These are phyloP conservation scores for Oryza longistaminata DNA, from an alignment of 176 grass and related monocot species.

Conservation along the genomic window DNA sequence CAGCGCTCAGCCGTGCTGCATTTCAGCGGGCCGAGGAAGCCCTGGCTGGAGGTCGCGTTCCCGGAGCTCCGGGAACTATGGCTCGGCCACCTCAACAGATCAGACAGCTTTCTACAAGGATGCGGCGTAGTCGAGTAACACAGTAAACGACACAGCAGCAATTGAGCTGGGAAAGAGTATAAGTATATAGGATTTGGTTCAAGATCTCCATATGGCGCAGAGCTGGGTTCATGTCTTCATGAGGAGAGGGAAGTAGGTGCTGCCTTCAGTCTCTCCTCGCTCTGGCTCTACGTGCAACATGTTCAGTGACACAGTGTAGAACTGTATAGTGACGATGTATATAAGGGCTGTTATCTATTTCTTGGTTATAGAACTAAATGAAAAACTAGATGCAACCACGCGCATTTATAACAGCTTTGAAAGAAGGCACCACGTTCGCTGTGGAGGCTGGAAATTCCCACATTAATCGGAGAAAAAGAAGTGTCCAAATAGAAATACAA, in stretches of 20 bases:
- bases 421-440: too few species aligned
- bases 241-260: conserved; percentile 92
- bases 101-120: conserved; percentile 62
- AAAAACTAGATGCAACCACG: too few species aligned
- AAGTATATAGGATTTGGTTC: conserved; percentile 29
- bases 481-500: too few species aligned
- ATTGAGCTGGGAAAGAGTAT: background rate
- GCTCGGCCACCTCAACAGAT: conserved; percentile 63
- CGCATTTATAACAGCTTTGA: too few species aligned
- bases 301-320: conserved; percentile 11
- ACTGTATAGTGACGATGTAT: conserved; percentile 19
- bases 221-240: conserved; percentile 33
- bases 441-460: too few species aligned
- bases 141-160: background rate
- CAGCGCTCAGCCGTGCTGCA: conserved; percentile 61
- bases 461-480: too few species aligned
- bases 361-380: too few species aligned
- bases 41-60: conserved; percentile 80
- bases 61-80: conserved; percentile 65
- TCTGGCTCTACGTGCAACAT: conserved; percentile 31
- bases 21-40: conserved; percentile 92
- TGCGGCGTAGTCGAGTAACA: conserved; percentile 60
- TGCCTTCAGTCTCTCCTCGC: conserved; percentile 89
- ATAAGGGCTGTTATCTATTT: background rate
- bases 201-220: background rate